Evolutionary conservation across 1,139 yeast species (phyloP).

Genomic region (Saccharomyces pastorianus): DNA sequence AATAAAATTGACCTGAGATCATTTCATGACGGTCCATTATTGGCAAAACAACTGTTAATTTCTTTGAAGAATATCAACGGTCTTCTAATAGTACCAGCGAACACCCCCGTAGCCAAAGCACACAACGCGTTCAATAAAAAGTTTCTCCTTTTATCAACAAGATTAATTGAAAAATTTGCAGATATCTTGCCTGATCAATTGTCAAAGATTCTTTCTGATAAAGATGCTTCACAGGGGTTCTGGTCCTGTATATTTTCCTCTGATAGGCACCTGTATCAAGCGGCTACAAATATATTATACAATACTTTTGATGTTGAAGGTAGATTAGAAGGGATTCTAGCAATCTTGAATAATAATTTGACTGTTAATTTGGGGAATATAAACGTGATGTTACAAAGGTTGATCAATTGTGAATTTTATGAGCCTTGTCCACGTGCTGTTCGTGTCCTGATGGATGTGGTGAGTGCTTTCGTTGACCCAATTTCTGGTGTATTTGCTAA

Average conservation of each 20-base stretch:
- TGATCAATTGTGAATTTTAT: conserved; percentile 45
- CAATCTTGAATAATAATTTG: conserved; percentile 40
- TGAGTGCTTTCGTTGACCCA: conserved; percentile 58
- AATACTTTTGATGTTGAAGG: conserved; percentile 74
- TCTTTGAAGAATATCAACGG: conserved; percentile 41
- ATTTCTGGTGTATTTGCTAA: conserved; percentile 45
- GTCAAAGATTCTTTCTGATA: conserved; percentile 35
- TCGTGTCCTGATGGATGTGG: conserved; percentile 66
- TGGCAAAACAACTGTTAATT: conserved; percentile 37
- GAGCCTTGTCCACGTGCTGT: conserved; percentile 75
- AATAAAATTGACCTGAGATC: conserved; percentile 35
- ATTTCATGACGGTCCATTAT: conserved; percentile 34
- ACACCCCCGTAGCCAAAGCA: conserved; percentile 14
- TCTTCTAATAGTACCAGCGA: conserved; percentile 32
- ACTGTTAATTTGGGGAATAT: conserved; percentile 43
- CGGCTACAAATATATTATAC: conserved; percentile 66
- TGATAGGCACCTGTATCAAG: conserved; percentile 45
- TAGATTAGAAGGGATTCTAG: conserved; percentile 61
- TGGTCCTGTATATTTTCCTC: conserved; percentile 68
- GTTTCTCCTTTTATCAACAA: conserved; percentile 25
- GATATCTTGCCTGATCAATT: conserved; percentile 42
- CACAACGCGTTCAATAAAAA: conserved; percentile 26
- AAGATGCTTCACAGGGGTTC: conserved; percentile 42
- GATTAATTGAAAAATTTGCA: conserved; percentile 32
- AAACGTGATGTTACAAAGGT: conserved; percentile 38